These are phyloP conservation scores for Asterochloris erici DNA, from an alignment of 139 green algal species.

Conservation along the genomic window DNA sequence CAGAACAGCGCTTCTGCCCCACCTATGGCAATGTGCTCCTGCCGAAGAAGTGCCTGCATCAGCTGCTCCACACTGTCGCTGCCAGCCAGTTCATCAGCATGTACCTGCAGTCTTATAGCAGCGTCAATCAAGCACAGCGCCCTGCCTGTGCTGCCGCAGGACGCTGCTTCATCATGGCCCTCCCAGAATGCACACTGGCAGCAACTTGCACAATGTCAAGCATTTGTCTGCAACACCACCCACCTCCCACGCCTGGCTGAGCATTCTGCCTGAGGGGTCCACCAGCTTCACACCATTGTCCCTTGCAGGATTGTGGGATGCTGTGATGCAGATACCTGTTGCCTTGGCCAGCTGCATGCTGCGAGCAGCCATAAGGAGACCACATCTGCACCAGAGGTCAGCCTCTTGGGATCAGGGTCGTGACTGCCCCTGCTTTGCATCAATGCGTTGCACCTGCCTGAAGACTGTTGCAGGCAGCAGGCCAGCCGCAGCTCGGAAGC, in stretches of 20 bases:
- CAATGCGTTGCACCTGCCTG: slow-evolving; percentile 33
- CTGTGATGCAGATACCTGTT: slow-evolving; percentile 94
- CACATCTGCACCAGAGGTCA: slow-evolving; percentile 60
- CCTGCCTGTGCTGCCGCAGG: too few relatives aligned
- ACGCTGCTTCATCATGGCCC: not conserved
- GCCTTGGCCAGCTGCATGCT: slow-evolving; percentile 28
- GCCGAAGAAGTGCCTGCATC: too few relatives aligned
- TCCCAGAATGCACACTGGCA: not conserved
- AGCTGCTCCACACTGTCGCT: too few relatives aligned
- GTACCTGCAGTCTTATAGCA: not conserved
- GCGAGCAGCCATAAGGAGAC: slow-evolving; percentile 74
- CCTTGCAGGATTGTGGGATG: slow-evolving; percentile 88
- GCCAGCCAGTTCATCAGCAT: not conserved
- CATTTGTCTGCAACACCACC: not conserved
- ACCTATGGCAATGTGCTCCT: too few relatives aligned
- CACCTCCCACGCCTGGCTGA: slow-evolving; percentile 53
- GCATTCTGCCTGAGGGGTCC: slow-evolving; percentile 79
- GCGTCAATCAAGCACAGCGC: not conserved
- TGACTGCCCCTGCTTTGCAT: not conserved
- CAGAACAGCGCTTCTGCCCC: too few relatives aligned
- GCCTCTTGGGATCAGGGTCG: not conserved
- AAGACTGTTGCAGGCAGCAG: slow-evolving; percentile 83
- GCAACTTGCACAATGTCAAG: not conserved
- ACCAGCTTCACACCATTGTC: slow-evolving; percentile 98
- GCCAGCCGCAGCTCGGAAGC: slow-evolving; percentile 73